phyloP scores from a whole-genome alignment of 2,329 filamentous ascomycete species.

The Penicillium paneum region DNA sequence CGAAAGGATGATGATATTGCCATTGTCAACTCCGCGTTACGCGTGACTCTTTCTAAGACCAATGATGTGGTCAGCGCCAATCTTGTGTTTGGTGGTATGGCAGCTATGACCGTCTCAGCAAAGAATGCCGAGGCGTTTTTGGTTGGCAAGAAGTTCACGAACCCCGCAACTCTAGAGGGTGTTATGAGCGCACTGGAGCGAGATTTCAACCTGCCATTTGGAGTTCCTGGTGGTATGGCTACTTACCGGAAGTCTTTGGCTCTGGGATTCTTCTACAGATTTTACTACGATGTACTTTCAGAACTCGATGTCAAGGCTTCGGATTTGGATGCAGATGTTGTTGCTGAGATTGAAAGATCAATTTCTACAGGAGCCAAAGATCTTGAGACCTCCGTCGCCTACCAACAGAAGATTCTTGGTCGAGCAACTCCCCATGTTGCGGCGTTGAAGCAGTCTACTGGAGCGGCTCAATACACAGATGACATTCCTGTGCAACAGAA shows the following conservation, averaged over 20 bases:
- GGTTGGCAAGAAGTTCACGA: conserved; percentile 72
- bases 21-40: conserved; percentile 85
- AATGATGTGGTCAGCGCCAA: conserved; percentile 71
- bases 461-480: conserved; percentile 93
- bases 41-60: conserved; percentile 66
- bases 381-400: conserved; percentile 68
- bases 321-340: conserved; percentile 67
- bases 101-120: conserved; percentile 82
- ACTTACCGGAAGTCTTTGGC: conserved; percentile 90
- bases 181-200: conserved; percentile 83
- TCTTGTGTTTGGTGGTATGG: conserved; percentile 93
- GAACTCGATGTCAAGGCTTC: conserved; percentile 49
- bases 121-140: conserved; percentile 73
- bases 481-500: conserved; percentile 86
- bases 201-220: conserved; percentile 85
- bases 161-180: conserved; percentile 80
- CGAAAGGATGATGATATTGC: conserved; percentile 98
- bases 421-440: conserved; percentile 85
- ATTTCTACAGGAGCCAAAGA: conserved; percentile 81
- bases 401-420: conserved; percentile 77
- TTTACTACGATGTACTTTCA: conserved; percentile 83
- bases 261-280: conserved; percentile 92
- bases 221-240: conserved; percentile 95
- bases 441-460: conserved; percentile 87
- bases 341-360: conserved; percentile 78